Conservation (phyloP, 352 stramenopile genomes). For the Phytopythium helicoides region DNA sequence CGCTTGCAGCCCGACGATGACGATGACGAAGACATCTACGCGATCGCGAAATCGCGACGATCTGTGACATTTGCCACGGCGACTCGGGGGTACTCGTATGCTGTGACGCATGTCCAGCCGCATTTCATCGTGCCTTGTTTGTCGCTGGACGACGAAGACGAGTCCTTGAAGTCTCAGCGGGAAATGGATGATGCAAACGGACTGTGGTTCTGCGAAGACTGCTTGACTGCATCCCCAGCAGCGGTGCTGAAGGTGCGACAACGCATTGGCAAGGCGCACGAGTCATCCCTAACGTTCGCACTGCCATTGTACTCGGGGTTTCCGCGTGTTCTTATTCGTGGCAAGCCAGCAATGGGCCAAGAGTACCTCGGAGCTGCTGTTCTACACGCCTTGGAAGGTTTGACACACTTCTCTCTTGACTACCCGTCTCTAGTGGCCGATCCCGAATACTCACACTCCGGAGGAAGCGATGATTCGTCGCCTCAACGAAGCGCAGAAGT, state of each 20-base stretch:
- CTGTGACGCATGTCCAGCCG: conserved; percentile 58
- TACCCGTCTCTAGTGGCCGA: conserved; percentile 76
- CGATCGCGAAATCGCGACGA: conserved; percentile 52
- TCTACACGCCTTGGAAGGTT: conserved; percentile 69
- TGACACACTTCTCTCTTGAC: conserved; percentile 79
- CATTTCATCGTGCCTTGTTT: conserved; percentile 61
- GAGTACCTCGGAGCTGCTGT: conserved; percentile 62
- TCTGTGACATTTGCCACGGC: conserved; percentile 68
- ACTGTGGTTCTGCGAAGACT: conserved; percentile 64
- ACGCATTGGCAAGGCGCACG: conserved; percentile 23
- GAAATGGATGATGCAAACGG: conserved; percentile 4
- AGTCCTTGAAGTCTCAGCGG: neutral
- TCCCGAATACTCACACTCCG: conserved; percentile 49
- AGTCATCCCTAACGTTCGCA: conserved; percentile 10
- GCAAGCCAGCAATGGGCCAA: conserved; percentile 63
- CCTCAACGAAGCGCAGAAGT: conserved; percentile 73
- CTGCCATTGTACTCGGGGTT: conserved; percentile 60
- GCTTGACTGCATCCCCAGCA: conserved; percentile 21
- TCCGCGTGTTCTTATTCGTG: conserved; percentile 66
- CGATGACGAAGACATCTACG: conserved; percentile 72
- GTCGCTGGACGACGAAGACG: conserved; percentile 9
- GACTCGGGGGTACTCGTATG: conserved; percentile 54
- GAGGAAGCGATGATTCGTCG: conserved; percentile 79
- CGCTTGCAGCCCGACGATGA: conserved; percentile 40
- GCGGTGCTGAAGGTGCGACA: conserved; percentile 22